Evolutionary conservation across 495 filamentous ascomycete species (phyloP).

Genomic region (Choiromyces venosus): DNA sequence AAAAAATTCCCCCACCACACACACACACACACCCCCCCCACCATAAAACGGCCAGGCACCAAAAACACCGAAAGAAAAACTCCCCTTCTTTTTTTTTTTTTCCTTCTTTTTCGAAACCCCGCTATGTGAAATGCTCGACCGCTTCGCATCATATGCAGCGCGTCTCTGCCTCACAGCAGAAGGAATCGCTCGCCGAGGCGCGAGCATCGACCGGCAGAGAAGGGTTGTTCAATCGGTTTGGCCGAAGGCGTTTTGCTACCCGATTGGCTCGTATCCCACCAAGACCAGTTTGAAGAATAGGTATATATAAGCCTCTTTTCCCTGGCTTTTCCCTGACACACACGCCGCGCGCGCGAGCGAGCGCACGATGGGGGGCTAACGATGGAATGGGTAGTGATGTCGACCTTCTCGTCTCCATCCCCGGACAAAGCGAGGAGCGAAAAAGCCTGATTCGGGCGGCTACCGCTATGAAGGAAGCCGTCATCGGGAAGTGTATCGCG

Average conservation of each 20-base stretch:
- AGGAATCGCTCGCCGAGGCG: conserved; percentile 14
- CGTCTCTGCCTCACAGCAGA: conserved; percentile 24
- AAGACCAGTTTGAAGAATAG: conserved; percentile 24
- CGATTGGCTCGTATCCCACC: conserved; percentile 27
- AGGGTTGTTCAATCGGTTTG: conserved; percentile 1
- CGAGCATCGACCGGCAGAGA: background rate
- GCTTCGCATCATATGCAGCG: conserved; percentile 22
- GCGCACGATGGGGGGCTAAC: background rate
- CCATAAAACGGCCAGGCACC: background rate
- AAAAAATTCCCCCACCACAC: background rate
- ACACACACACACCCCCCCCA: conserved; percentile 14
- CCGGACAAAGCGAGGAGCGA: background rate
- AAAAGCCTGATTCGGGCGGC: conserved; percentile 6
- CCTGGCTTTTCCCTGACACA: too few species aligned
- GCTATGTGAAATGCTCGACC: conserved; percentile 26
- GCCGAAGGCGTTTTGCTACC: conserved; percentile 18
- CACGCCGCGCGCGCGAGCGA: too few species aligned
- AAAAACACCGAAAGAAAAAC: conserved; percentile 4
- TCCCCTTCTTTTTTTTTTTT: background rate
- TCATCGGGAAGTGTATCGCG: conserved; percentile 3
- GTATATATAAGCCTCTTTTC: conserved; percentile 4
- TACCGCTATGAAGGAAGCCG: background rate
- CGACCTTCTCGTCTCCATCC: conserved; percentile 33
- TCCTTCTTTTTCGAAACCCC: background rate
- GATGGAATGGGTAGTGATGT: conserved; percentile 23